Base-by-base conservation (phyloP, 78 protist species). In the Bigelowiella natans region DNA sequence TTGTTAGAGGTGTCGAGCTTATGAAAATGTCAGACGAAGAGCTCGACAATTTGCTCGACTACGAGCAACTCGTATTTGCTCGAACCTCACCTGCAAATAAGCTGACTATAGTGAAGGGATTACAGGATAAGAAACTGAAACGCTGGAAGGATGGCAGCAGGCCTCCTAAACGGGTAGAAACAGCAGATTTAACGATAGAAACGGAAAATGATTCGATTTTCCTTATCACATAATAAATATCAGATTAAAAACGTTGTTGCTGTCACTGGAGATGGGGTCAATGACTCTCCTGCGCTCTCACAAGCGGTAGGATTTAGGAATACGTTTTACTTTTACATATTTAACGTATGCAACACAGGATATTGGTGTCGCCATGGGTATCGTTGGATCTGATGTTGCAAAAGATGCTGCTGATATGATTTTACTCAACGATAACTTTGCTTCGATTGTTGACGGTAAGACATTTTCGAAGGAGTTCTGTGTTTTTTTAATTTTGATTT, bases 251-350 rank as follows among this genome's bases (percentile, higher is more conserved):
- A 83, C 83, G 34, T 83, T 26, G 82, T 83, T 0, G 97, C 98
- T 40, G 96, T 98, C 38, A 96, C 98, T 1, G 99, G 98, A 36
- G 93, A 91, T 39, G 99, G 99, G 85, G 97, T 95, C 31, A 98
- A 98, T 88, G 99, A 98, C 93, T 96, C 98, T 31, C 98, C 98
- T 18, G 99, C 99, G 2, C 93, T 97, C 30, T 94, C 94, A 82
- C 38, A 90, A 85, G 99, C 99, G 18, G 73, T 51, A 51, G 18
- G 73, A 26, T 51, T 7, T 51, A 51, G 73, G 73, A 7, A 51
- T 51, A 51, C 18, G 73, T 51, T 51, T 51, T 51, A 18, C 18
- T 51, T 7, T 51, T 7, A 51, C 34, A 51, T 51, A 51, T 51
- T 18, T 26, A 51, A 51, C 7, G 31, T 34, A 83, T 83, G 38